A percentile compares a stretch with the other conserved stretches of the same genome.
Conservation (phyloP, 495 filamentous ascomycete species). For the Hyaloscypha variabilis region DNA sequence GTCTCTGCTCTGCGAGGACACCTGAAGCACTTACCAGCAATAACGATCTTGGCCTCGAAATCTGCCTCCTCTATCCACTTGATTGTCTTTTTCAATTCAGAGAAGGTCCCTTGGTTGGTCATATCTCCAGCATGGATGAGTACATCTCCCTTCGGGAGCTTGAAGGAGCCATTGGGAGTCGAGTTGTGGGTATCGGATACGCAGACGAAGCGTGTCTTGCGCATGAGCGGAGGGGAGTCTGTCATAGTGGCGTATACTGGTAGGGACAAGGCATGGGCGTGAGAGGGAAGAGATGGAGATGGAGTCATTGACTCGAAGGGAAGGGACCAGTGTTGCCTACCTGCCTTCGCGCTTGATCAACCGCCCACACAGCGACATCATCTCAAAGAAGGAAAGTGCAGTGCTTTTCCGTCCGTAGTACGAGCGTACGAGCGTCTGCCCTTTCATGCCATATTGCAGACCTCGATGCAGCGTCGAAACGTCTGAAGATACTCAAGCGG, state of each 20-base stretch:
- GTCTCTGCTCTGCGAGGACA: not conserved
- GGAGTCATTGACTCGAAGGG: not conserved
- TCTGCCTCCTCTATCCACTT: slow-evolving; percentile 80
- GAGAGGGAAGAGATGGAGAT: not conserved
- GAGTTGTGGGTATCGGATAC: slow-evolving; percentile 91
- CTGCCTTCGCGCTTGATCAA: not conserved
- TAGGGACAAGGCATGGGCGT: not conserved
- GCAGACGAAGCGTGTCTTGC: slow-evolving; percentile 62
- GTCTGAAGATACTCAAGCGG: not conserved
- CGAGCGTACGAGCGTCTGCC: not conserved
- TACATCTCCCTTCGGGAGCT: slow-evolving; percentile 81
- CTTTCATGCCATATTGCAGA: not conserved
- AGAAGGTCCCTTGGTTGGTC: slow-evolving; percentile 74
- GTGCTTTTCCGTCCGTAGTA: not conserved
- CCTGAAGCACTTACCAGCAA: slow-evolving; percentile 63
- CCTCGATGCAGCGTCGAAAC: not conserved
- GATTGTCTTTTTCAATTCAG: slow-evolving; percentile 69
- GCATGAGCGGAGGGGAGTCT: slow-evolving; percentile 17
- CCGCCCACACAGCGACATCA: not conserved
- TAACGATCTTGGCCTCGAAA: slow-evolving; percentile 81
- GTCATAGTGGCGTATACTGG: slow-evolving; percentile 5
- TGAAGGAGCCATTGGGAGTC: slow-evolving; percentile 43
- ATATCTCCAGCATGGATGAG: slow-evolving; percentile 92
- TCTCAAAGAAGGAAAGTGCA: not conserved
- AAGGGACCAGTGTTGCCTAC: slow-evolving; percentile 2